A percentile compares a stretch with the other conserved stretches of the same genome.
phyloP scores from a whole-genome alignment of 1,139 yeast genomes.

The Hanseniaspora sp. region DNA sequence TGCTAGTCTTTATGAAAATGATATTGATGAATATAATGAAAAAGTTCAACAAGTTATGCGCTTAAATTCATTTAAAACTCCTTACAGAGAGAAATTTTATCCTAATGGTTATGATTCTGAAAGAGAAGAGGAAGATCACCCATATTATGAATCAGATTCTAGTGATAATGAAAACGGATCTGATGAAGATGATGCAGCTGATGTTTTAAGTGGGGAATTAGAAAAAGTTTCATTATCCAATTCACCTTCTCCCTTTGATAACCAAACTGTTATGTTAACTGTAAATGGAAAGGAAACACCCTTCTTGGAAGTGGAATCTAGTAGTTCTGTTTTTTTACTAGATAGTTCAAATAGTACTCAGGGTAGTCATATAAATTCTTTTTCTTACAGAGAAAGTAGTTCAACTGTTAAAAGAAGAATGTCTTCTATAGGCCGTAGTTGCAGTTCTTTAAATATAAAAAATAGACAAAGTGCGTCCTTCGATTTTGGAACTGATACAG shows the following conservation, averaged over 20 bases:
- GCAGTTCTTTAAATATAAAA: background rate
- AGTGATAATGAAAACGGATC: slow-evolving; percentile 16
- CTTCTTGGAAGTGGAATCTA: slow-evolving; percentile 1
- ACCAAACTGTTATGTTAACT: background rate
- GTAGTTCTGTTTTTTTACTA: slow-evolving; percentile 1
- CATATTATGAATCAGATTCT: background rate
- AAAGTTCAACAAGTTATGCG: slow-evolving; percentile 65
- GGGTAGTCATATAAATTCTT: background rate
- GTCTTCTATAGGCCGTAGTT: background rate
- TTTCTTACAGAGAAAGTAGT: background rate
- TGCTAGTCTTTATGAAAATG: slow-evolving; percentile 64
- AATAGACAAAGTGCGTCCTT: background rate
- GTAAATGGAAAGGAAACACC: background rate
- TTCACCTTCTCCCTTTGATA: background rate
- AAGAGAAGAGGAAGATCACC: slow-evolving; percentile 19
- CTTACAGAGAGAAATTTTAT: slow-evolving; percentile 35
- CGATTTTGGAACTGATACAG: background rate
- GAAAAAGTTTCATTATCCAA: background rate
- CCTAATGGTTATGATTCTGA: slow-evolving; percentile 26
- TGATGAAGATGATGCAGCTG: slow-evolving; percentile 23
- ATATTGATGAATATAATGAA: slow-evolving; percentile 54
- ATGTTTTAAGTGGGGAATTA: background rate
- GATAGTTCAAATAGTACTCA: background rate
- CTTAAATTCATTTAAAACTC: slow-evolving; percentile 56
- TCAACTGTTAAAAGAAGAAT: background rate